A percentile compares a stretch with the other conserved stretches of the same genome.
phyloP scores from a whole-genome alignment of 345 rosid species.

The Sisymbrium altissimum region DNA sequence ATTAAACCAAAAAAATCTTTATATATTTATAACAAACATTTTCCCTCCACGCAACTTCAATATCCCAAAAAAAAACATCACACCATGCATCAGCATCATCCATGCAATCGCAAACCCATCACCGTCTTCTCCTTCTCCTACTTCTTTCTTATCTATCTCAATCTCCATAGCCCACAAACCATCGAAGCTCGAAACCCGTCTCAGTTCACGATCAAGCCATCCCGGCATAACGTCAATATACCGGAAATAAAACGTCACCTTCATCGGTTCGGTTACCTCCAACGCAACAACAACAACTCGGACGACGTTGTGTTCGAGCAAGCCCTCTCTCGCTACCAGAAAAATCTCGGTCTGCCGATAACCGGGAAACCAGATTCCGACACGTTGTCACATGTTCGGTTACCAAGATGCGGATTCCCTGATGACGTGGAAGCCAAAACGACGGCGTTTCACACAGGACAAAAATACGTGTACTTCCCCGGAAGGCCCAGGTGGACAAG shows the following conservation, averaged over 20 bases:
- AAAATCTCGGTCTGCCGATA: constrained; percentile 46
- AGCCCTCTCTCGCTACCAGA: constrained; percentile 45
- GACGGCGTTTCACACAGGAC: constrained; percentile 16
- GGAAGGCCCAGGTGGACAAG: constrained; percentile 73
- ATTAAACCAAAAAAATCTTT: neutral
- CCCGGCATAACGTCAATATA: constrained; percentile 24
- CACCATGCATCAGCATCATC: constrained; percentile 30
- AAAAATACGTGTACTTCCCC: constrained; percentile 48
- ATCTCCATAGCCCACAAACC: constrained; percentile 26
- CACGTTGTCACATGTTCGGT: constrained; percentile 40
- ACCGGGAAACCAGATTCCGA: constrained; percentile 55
- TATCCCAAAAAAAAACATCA: constrained; percentile 1
- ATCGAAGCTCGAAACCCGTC: constrained; percentile 36
- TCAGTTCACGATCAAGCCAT: constrained; percentile 4
- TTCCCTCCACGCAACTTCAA: constrained; percentile 32
- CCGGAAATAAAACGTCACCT: constrained; percentile 51
- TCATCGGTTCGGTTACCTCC: constrained; percentile 51
- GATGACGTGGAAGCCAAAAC: constrained; percentile 31
- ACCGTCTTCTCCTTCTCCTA: constrained; percentile 22
- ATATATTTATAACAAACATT: constrained; percentile 21
- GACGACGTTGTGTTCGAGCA: constrained; percentile 40
- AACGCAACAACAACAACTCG: neutral
- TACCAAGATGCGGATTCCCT: constrained; percentile 61
- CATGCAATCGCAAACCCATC: constrained; percentile 14
- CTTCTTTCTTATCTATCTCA: constrained; percentile 25